phyloP scores from a whole-genome alignment of 257 asterid species.

The Fraxinus pennsylvanica region DNA sequence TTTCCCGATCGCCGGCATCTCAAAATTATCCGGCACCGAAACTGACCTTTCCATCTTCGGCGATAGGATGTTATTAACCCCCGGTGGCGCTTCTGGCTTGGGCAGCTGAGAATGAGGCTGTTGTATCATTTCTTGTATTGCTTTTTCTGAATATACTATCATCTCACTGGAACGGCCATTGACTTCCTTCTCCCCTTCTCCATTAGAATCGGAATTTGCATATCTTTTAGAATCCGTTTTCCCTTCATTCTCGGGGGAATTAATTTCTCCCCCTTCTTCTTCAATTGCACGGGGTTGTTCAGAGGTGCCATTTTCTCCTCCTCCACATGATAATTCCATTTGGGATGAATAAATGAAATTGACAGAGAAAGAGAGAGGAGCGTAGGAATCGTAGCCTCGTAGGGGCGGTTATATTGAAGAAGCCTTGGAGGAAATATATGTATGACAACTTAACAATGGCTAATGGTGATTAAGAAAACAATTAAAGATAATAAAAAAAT shows the following conservation, averaged over 20 bases:
- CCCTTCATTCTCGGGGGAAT: slow-evolving; percentile 6
- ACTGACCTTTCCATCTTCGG: slow-evolving; percentile 37
- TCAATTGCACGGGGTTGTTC: background rate
- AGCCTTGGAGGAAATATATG: slow-evolving; percentile 22
- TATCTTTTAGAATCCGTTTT: background rate
- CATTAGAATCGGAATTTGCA: background rate
- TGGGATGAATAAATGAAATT: background rate
- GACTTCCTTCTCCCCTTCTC: background rate
- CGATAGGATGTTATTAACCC: slow-evolving; percentile 16
- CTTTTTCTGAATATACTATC: slow-evolving; percentile 1
- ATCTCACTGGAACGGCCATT: background rate
- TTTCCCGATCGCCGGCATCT: slow-evolving; percentile 72
- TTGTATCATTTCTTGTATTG: slow-evolving; percentile 32
- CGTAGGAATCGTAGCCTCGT: slow-evolving; percentile 18
- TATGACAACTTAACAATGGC: slow-evolving; percentile 5
- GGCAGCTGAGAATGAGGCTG: slow-evolving; percentile 68
- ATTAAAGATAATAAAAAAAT: background rate
- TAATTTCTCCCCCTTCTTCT: background rate
- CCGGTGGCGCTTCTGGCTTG: slow-evolving; percentile 77
- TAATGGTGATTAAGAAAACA: background rate
- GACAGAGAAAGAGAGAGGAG: slow-evolving; percentile 17
- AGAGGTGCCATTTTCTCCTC: slow-evolving; percentile 7
- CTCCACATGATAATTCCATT: slow-evolving; percentile 25
- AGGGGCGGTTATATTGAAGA: slow-evolving; percentile 26
- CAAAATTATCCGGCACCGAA: slow-evolving; percentile 55